Conservation (phyloP, 495 filamentous ascomycete genomes). For the Penicillium coffeae region DNA sequence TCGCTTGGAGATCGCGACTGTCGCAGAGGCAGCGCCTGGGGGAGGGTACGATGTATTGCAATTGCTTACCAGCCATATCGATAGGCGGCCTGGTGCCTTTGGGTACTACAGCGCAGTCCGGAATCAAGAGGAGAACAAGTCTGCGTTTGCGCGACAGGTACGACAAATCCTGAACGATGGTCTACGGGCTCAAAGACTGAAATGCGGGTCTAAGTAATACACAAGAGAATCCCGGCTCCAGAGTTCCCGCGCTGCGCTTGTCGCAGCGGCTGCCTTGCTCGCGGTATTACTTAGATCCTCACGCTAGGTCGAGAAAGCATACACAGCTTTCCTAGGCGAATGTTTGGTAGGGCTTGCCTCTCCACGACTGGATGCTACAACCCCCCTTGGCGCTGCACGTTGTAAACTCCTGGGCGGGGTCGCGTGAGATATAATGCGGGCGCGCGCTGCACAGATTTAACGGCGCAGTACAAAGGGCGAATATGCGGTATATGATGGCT, state of each 20-base stretch:
- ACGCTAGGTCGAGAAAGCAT: too few species aligned
- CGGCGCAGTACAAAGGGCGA: too few species aligned
- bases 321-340: too few species aligned
- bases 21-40: not conserved
- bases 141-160: slow-evolving; percentile 20
- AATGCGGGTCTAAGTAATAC: slow-evolving; percentile 36
- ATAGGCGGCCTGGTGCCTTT: not conserved
- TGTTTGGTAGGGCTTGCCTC: too few species aligned
- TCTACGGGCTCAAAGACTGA: slow-evolving; percentile 40
- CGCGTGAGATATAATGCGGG: too few species aligned
- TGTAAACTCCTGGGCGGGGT: not conserved
- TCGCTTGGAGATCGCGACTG: not conserved
- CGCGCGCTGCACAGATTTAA: too few species aligned
- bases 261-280: too few species aligned
- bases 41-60: slow-evolving; percentile 20
- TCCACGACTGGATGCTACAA: too few species aligned
- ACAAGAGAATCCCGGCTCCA: slow-evolving; percentile 19
- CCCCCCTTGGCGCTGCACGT: too few species aligned
- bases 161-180: slow-evolving; percentile 21
- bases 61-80: slow-evolving; percentile 48
- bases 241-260: not conserved
- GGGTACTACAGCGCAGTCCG: slow-evolving; percentile 31
- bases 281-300: not conserved
- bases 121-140: slow-evolving; percentile 15
- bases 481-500: not conserved